These are phyloP conservation scores for Gossypium mustelinum DNA, from an alignment of 345 rosid genomes.

Conservation along the genomic window DNA sequence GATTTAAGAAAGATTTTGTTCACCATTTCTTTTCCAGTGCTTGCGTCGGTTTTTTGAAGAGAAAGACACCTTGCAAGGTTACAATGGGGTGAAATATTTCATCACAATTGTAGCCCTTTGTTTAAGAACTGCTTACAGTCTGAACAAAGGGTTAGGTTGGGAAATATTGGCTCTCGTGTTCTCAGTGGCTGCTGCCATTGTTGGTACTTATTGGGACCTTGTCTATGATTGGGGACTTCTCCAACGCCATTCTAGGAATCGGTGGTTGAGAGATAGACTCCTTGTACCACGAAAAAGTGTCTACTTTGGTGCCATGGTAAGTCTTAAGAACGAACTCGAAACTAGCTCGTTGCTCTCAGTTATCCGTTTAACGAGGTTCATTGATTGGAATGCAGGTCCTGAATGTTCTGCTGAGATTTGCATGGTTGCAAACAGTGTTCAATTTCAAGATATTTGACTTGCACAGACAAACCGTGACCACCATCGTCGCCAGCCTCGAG, in stretches of 20 bases:
- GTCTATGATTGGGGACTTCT: constrained; percentile 73
- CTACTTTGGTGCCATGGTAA: constrained; percentile 55
- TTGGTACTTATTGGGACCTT: constrained; percentile 67
- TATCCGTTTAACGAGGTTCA: background rate
- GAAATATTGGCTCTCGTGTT: constrained; percentile 36
- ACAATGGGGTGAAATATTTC: constrained; percentile 56
- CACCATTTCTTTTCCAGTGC: constrained; percentile 31
- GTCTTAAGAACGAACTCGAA: background rate
- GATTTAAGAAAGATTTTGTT: background rate
- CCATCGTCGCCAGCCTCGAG: constrained; percentile 62
- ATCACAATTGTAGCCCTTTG: constrained; percentile 52
- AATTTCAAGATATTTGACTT: constrained; percentile 23
- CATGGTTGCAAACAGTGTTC: constrained; percentile 66
- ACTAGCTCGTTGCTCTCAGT: background rate
- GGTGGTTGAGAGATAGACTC: constrained; percentile 67
- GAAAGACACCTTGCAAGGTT: constrained; percentile 49
- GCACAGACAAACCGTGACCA: constrained; percentile 33
- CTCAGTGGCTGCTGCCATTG: constrained; percentile 43
- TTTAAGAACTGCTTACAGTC: constrained; percentile 49
- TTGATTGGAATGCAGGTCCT: background rate
- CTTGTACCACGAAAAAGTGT: constrained; percentile 42
- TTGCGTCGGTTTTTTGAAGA: constrained; percentile 56
- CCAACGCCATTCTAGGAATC: constrained; percentile 41
- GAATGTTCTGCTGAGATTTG: constrained; percentile 54
- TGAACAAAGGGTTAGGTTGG: constrained; percentile 35